Evolutionary conservation across 176 grass and related monocot species (phyloP), one percentile per base, ranked within the genome.

Genomic region (Zoysia japonica): DNA sequence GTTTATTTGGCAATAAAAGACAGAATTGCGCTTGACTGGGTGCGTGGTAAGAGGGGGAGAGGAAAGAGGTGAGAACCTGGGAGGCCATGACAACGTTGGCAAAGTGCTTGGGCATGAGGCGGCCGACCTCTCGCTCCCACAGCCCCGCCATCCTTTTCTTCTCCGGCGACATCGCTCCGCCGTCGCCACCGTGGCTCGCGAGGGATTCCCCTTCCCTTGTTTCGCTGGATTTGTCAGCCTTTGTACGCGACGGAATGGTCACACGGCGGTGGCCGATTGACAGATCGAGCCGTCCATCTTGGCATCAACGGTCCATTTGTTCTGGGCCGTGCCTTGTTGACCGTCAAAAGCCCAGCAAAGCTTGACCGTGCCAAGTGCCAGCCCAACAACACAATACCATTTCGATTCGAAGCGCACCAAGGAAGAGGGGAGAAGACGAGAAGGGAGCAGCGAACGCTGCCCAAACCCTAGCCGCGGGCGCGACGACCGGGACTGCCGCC

Each of bases 111-210:
- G 89, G 85, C 2, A 40, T 20, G 78, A 91, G 52, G 12, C 70
- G n/a, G 53, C 89, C 89, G 54, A 85, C 53, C 85, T 91, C 89
- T 5, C 89, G 84, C 44, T 79, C 66, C 85, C 85, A 65, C 70
- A 91, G 82, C 82, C 72, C 71, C 48, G 71, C 42, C 82, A 85
- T 85, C 49, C 64, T 19, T 12, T 48, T 80, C 70, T 48, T 53
- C 47, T 80, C 56, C 82, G 62, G 48, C 65, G 81, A 56, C 87
- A 85, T 84, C 71, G 14, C 64, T 14, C n/a, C 39, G 59, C 57
- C 59, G 19, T 43, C 48, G 43, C 48, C 55, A 20, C 48, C 47
- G 28, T 41, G 11, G 5, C 48, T 50, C n/a, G 69, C 75, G 44
- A 79, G 49, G 75, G 76, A 70, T 88, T 79, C 43, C 43, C 63